Conservation (phyloP, 192 early-diverging fungal species). For the Piromyces sp. region DNA sequence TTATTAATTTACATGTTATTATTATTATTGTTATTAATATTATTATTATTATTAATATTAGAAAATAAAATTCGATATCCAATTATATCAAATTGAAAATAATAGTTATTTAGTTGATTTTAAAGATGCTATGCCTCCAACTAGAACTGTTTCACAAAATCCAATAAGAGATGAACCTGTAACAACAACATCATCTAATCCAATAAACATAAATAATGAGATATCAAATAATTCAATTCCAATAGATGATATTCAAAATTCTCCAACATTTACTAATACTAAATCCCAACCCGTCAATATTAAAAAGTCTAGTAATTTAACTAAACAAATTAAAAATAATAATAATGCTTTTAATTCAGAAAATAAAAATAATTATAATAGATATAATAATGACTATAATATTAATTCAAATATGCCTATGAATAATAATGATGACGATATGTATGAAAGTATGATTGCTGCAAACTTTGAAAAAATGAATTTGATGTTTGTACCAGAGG, state of each 20-base stretch:
- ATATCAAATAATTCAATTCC: conserved; percentile 11
- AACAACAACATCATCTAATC: not conserved
- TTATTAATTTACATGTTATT: too few species aligned
- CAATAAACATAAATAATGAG: conserved; percentile 3
- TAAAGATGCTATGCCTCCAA: conserved; percentile 45
- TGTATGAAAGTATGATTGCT: not conserved
- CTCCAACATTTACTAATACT: conserved; percentile 7
- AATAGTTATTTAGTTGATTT: conserved; percentile 91
- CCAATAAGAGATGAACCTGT: not conserved
- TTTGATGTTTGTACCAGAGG: conserved; percentile 3
- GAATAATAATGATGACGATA: not conserved
- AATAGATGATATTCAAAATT: conserved; percentile 11
- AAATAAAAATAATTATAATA: not conserved
- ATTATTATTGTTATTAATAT: conserved; percentile 3
- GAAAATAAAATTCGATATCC: conserved; percentile 81
- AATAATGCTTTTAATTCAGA: not conserved
- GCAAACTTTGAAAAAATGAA: not conserved
- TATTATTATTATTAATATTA: not conserved
- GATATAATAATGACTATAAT: not conserved
- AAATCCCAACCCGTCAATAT: not conserved
- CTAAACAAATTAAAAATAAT: not conserved
- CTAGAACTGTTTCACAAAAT: conserved; percentile 1
- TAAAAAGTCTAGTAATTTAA: not conserved
- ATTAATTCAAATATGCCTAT: conserved; percentile 4
- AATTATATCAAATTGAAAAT: conserved; percentile 78